These are phyloP conservation scores for Trichomonascaceae sp. DNA, from an alignment of 1,139 yeast species.

Conservation along the genomic window DNA sequence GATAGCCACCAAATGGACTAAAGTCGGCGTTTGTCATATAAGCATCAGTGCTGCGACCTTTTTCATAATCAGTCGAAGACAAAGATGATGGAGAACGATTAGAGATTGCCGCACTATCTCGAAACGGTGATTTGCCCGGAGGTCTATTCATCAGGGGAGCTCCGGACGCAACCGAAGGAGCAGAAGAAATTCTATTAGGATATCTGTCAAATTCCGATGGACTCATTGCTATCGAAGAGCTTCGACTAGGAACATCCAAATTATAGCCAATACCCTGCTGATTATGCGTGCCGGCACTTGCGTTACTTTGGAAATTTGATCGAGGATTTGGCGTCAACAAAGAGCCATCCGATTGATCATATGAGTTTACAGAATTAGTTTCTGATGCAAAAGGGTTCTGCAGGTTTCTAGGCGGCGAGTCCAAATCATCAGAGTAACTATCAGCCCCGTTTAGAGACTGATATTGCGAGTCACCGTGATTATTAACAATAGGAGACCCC, in stretches of 20 bases:
- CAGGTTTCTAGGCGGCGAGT: slow-evolving; percentile 23
- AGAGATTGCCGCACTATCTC: slow-evolving; percentile 26
- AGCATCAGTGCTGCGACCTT: slow-evolving; percentile 20
- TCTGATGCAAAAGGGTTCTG: slow-evolving; percentile 28
- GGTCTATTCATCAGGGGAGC: slow-evolving; percentile 17
- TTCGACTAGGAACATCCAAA: slow-evolving; percentile 7
- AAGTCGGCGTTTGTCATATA: slow-evolving; percentile 37
- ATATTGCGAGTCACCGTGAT: slow-evolving; percentile 12
- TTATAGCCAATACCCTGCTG: slow-evolving; percentile 7
- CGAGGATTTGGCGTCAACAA: not conserved
- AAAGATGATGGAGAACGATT: slow-evolving; percentile 25
- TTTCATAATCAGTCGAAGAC: slow-evolving; percentile 21
- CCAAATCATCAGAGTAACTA: slow-evolving; percentile 13
- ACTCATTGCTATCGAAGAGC: slow-evolving; percentile 24
- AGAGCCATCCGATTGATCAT: slow-evolving; percentile 10
- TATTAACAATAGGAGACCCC: slow-evolving; percentile 21
- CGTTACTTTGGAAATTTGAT: not conserved
- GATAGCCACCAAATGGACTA: slow-evolving; percentile 92
- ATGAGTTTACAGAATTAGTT: slow-evolving; percentile 21
- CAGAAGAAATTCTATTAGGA: slow-evolving; percentile 33
- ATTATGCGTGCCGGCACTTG: not conserved
- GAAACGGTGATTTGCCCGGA: slow-evolving; percentile 12
- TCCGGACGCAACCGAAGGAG: slow-evolving; percentile 26
- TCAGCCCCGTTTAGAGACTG: slow-evolving; percentile 16
- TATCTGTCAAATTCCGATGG: slow-evolving; percentile 35